Conservation (phyloP, 2,329 filamentous ascomycete species). For the Diaporthe sp. region DNA sequence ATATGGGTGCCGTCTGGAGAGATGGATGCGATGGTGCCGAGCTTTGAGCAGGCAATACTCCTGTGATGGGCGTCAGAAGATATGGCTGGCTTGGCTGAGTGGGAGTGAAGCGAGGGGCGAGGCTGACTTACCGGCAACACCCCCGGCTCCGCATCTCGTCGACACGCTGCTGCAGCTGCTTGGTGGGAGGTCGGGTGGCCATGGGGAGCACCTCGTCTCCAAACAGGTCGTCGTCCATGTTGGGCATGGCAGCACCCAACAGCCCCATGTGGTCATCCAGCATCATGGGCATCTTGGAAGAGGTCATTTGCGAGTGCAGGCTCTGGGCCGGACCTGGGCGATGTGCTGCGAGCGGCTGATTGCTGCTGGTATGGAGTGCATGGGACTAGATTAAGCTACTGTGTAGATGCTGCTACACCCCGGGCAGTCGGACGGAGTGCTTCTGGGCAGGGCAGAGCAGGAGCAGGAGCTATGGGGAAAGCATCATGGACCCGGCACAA, state of each 20-base stretch:
- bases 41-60: constrained; percentile 88
- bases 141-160: constrained; percentile 83
- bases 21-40: constrained; percentile 87
- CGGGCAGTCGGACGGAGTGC: not conserved
- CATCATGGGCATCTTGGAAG: constrained; percentile 63
- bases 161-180: constrained; percentile 78
- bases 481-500: constrained; percentile 6
- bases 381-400: not conserved
- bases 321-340: not conserved
- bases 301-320: constrained; percentile 45
- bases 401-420: constrained; percentile 9
- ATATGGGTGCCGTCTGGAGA: constrained; percentile 78
- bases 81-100: constrained; percentile 35
- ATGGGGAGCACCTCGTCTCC: constrained; percentile 50
- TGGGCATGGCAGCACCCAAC: constrained; percentile 69
- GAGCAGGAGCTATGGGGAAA: constrained; percentile 4
- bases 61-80: constrained; percentile 58
- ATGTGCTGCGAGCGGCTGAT: not conserved
- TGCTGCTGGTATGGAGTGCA: constrained; percentile 10
- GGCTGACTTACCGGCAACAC: constrained; percentile 80
- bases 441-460: not conserved
- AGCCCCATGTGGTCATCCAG: constrained; percentile 68
- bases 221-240: constrained; percentile 76
- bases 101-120: not conserved
- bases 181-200: constrained; percentile 68